These are phyloP conservation scores for Rhodamnia argentea DNA, from an alignment of 345 rosid genomes.

Conservation along the genomic window DNA sequence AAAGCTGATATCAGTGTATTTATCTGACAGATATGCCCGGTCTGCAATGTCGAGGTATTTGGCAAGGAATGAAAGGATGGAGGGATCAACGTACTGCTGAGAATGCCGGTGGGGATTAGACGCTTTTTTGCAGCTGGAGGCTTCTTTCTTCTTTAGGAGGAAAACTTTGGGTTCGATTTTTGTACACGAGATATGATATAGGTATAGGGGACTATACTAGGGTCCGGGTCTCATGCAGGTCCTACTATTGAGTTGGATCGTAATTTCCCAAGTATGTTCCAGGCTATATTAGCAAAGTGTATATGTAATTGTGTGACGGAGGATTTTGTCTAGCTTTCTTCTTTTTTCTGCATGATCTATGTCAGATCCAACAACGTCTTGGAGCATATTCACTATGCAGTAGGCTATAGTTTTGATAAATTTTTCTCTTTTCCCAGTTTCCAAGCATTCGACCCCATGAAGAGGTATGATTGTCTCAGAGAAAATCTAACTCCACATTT, in stretches of 20 bases:
- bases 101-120: not conserved
- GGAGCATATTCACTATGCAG: not conserved
- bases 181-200: not conserved
- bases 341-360: not conserved
- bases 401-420: not conserved
- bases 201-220: not conserved
- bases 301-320: not conserved
- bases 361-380: not conserved
- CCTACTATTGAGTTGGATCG: not conserved
- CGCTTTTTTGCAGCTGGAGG: not conserved
- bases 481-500: not conserved
- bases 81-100: not conserved
- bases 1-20: not conserved
- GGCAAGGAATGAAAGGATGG: slow-evolving; percentile 27
- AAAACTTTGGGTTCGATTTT: not conserved
- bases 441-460: not conserved
- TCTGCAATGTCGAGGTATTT: slow-evolving; percentile 52
- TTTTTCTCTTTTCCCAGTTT: not conserved
- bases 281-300: not conserved
- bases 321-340: not conserved
- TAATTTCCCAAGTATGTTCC: not conserved
- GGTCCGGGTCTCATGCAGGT: not conserved
- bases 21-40: slow-evolving; percentile 41
- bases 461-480: not conserved
- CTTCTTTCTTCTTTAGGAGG: not conserved